Base-by-base conservation (phyloP, 257 asterid genomes). In the Solanum lycopersicoides region DNA sequence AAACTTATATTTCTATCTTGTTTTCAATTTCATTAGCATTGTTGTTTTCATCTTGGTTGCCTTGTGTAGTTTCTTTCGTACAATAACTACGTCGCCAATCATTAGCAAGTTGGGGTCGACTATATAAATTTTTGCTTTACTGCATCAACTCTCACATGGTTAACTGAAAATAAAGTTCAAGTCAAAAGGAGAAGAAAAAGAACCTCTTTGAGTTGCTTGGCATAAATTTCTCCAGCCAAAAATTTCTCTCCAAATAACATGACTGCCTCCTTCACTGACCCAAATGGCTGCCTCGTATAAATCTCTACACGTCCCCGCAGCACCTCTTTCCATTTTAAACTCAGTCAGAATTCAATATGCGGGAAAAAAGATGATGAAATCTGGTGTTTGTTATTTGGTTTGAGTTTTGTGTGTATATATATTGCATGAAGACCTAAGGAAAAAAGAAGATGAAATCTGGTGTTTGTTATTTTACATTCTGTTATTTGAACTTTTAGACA, bases 231-330 rank as follows among this genome's bases (percentile, higher is more conserved):
- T 23, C 95, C 95, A 1, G 95, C 98, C 3, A 94, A 91, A 63
- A 93, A 90, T 73, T 91, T 96, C 59, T 96, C 99, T 18, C 99
- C 98, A 28, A 96, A 96, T 87, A 96, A 80, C 86, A 87, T n/a
- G 25, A 95, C 94, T 3, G 98, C 99, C 87, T 96, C 99, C 77
- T 91, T 94, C 25, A 96, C 98, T 1, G 99, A 96, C 9, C 94
- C 89, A 37, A 95, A 96, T 28, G 99, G 98, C 74, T 89, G 93
- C 32, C 98, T 91, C 89, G 87, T 96, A 90, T 96, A 96, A 69
- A 96, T 96, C 94, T 92, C 98, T 5, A 93, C 99, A 6, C 99
- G 90, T 65, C 98, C 99, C 85, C 95, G 88, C 89, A 93, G 94
- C 93, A 93, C 94, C 96, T n/a, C 68, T 45, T 18, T 88, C 88